Evolutionary conservation across 2,329 filamentous ascomycete genomes (phyloP).

Genomic region (Fusarium coicis): DNA sequence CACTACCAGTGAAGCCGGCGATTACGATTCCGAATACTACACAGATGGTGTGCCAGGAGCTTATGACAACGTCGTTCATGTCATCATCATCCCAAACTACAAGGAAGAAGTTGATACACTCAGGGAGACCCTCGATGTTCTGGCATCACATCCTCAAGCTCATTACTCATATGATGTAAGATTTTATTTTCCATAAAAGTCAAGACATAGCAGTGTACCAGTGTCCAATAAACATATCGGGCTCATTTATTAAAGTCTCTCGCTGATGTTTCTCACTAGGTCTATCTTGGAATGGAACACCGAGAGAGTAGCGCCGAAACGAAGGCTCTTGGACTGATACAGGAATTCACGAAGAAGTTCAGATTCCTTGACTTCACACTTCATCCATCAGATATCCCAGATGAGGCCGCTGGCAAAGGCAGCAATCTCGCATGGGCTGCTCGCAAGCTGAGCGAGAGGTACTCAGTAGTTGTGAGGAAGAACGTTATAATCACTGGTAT

Average conservation of each 20-base stretch:
- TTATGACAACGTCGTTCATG: slow-evolving; percentile 66
- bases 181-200: slow-evolving; percentile 35
- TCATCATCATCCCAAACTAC: slow-evolving; percentile 78
- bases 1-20: slow-evolving; percentile 62
- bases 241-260: not conserved
- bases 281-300: slow-evolving; percentile 79
- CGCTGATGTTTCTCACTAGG: slow-evolving; percentile 53
- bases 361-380: slow-evolving; percentile 74
- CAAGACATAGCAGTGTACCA: not conserved
- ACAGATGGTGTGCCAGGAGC: slow-evolving; percentile 56
- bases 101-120: slow-evolving; percentile 77
- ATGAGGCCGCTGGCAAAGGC: slow-evolving; percentile 78
- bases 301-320: slow-evolving; percentile 69
- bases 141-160: slow-evolving; percentile 74
- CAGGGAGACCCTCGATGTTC: slow-evolving; percentile 73
- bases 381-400: slow-evolving; percentile 72
- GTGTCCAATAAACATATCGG: not conserved
- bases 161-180: slow-evolving; percentile 75
- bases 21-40: slow-evolving; percentile 60
- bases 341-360: slow-evolving; percentile 72
- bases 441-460: slow-evolving; percentile 71
- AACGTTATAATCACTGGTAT: slow-evolving; percentile 77
- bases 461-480: slow-evolving; percentile 62
- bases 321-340: slow-evolving; percentile 71
- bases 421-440: slow-evolving; percentile 80